Percentiles rank a stretch among this genome's conserved stretches.
These are phyloP conservation scores for Euphorbia pulcherrima DNA, from an alignment of 345 rosid species.

Conservation along the genomic window DNA sequence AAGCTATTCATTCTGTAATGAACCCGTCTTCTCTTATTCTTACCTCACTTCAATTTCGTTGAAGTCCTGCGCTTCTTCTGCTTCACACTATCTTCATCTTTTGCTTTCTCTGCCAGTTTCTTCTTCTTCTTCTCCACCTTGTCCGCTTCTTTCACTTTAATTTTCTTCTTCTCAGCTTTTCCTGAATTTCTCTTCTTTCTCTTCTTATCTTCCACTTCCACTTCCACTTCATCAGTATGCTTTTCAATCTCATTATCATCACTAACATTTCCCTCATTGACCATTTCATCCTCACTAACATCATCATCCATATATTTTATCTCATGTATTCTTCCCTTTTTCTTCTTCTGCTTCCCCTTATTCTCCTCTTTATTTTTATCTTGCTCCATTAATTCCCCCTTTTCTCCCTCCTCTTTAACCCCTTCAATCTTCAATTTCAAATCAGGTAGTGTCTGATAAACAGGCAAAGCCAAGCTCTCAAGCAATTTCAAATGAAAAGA, in stretches of 20 bases:
- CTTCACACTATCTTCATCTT: background rate
- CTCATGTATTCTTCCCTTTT: slow-evolving; percentile 73
- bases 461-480: slow-evolving; percentile 75
- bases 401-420: slow-evolving; percentile 15
- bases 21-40: too few species aligned
- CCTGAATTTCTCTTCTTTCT: slow-evolving; percentile 25
- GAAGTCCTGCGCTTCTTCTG: slow-evolving; percentile 10
- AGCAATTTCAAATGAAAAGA: slow-evolving; percentile 65
- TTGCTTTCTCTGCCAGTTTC: background rate
- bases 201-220: too few species aligned
- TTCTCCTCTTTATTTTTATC: slow-evolving; percentile 18
- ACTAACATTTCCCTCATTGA: slow-evolving; percentile 21
- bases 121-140: slow-evolving; percentile 10
- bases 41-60: background rate
- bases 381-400: background rate
- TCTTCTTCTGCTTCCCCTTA: slow-evolving; percentile 30
- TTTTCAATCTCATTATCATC: slow-evolving; percentile 17
- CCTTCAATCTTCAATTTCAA: slow-evolving; percentile 58
- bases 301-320: slow-evolving; percentile 69
- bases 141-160: slow-evolving; percentile 7
- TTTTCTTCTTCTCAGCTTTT: slow-evolving; percentile 21
- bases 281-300: slow-evolving; percentile 7
- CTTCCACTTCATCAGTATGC: slow-evolving; percentile 18
- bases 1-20: too few species aligned
- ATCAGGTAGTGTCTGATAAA: too few species aligned